Evolutionary conservation across 768 basidiomycete genomes (phyloP).

Genomic region (Phanerodontia chrysosporium): DNA sequence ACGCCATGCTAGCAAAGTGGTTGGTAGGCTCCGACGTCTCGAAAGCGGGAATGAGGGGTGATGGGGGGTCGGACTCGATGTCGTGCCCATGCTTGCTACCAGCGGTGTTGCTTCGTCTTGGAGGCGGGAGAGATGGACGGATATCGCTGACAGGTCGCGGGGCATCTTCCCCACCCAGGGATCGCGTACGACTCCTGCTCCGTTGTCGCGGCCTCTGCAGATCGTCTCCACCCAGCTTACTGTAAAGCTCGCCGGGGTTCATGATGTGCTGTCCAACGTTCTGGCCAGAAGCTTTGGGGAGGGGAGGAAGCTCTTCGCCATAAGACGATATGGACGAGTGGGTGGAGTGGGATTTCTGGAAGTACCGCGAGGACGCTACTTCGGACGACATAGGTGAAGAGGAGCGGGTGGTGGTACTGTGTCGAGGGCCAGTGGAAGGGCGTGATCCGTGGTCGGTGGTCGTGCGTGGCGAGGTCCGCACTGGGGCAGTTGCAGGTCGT

Average conservation of each 20-base stretch:
- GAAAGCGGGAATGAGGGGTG: slow-evolving; percentile 49
- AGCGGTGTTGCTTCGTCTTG: slow-evolving; percentile 8
- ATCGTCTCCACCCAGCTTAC: slow-evolving; percentile 27
- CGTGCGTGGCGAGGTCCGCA: slow-evolving; percentile 14
- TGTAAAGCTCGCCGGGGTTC: slow-evolving; percentile 49
- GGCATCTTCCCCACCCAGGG: background rate
- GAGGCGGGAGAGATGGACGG: slow-evolving; percentile 13
- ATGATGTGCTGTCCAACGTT: slow-evolving; percentile 55
- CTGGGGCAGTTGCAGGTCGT: slow-evolving; percentile 18
- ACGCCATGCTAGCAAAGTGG: slow-evolving; percentile 28
- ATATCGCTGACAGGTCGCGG: background rate
- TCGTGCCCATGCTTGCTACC: background rate
- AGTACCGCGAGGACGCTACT: slow-evolving; percentile 49
- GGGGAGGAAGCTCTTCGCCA: slow-evolving; percentile 38
- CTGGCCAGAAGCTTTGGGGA: slow-evolving; percentile 31
- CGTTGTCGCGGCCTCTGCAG: slow-evolving; percentile 15
- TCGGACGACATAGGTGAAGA: slow-evolving; percentile 62
- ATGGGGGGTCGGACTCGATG: slow-evolving; percentile 15
- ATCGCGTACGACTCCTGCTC: slow-evolving; percentile 8
- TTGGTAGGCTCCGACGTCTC: slow-evolving; percentile 44
- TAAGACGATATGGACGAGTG: slow-evolving; percentile 59
- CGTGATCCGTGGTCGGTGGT: slow-evolving; percentile 18
- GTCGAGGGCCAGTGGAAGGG: slow-evolving; percentile 28
- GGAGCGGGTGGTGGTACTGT: slow-evolving; percentile 49
- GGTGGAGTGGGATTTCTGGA: slow-evolving; percentile 41